Conservation (phyloP, 257 asterid species). For the Vinca minor region DNA sequence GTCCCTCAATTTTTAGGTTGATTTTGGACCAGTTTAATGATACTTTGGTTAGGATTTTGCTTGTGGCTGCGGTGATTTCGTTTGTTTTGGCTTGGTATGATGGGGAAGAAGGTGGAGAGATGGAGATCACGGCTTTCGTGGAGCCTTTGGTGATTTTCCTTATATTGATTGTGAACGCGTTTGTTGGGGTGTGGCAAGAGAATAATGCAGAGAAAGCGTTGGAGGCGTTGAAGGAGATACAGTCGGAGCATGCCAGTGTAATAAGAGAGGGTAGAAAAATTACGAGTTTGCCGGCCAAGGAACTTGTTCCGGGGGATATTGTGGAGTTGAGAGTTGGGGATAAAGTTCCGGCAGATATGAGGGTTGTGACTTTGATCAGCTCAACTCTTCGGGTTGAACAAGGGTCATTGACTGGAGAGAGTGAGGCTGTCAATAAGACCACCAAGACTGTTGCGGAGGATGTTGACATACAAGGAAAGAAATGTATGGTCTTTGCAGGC, state of each 20-base stretch:
- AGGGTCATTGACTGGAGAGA: constrained; percentile 96
- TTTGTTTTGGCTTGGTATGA: constrained; percentile 92
- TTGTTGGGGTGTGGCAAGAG: constrained; percentile 99
- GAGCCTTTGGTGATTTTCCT: constrained; percentile 92
- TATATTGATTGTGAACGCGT: constrained; percentile 89
- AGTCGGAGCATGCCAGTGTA: constrained; percentile 85
- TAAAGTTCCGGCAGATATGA: constrained; percentile 95
- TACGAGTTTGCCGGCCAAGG: constrained; percentile 68
- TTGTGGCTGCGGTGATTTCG: constrained; percentile 88
- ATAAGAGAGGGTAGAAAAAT: constrained; percentile 69
- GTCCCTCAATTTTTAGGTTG: constrained; percentile 70
- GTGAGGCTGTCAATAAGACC: constrained; percentile 92
- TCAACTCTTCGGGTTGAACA: constrained; percentile 88
- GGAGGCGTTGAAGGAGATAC: constrained; percentile 96
- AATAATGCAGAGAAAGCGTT: constrained; percentile 97
- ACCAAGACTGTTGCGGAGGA: constrained; percentile 72
- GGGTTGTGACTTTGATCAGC: constrained; percentile 80
- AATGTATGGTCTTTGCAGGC: constrained; percentile 96
- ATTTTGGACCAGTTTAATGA: constrained; percentile 92
- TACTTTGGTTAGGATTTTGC: constrained; percentile 78
- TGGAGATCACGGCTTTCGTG: constrained; percentile 93
- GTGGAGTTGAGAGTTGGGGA: constrained; percentile 97
- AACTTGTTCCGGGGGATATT: constrained; percentile 95
- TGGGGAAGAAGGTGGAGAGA: constrained; percentile 95
- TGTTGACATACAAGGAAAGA: constrained; percentile 95